Evolutionary conservation across 1,139 yeast species (phyloP), one percentile per base, ranked within the genome.

Genomic region (Diutina mesorugosa): DNA sequence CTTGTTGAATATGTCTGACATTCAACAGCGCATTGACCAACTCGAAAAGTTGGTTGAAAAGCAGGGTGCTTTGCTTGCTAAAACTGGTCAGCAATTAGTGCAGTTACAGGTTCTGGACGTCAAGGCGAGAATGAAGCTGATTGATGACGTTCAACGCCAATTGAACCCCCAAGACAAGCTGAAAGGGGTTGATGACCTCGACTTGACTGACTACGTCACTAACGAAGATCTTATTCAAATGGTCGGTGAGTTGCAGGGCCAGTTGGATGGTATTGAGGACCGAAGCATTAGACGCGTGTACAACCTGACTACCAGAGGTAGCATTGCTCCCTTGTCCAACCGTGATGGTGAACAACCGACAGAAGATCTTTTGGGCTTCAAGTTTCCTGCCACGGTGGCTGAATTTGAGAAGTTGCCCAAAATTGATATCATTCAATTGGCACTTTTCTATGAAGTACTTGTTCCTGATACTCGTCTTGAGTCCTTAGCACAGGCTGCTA

Each of bases 161-260:
- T 35, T 35, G 41, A 35, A n/a, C 41, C 41, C 41, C n/a, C 41
- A 35, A 10, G 41, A 35, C 14, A 35, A 35, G 41, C 41, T 35
- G 41, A 35, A 35, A 10, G 41, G 41, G 1, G n/a, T 35, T n/a
- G 61, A 58, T 16, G 54, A 50, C 9, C 61, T 78, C 28, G 88
- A 83, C 60, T 64, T 83, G 12, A 70, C 79, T 4, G 91, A 87
- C 60, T 84, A 77, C 60, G 87, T 84, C 47, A 83, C 90, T 14
- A 85, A 87, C 62, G 95, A 87, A 58, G 98, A 91, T 65, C 72
- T 91, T 21, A 89, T 87, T 1, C 64, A 64, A 62, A 57, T 65
- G 54, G 97, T 90, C 12, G 90, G 90, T 6, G 98, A 91, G 67
- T 72, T 91, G 59, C 97, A 90, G 69, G 86, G 87, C 6, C 97